Conservation (phyloP, 2,329 filamentous ascomycete species). For the Grosmannia serpens region DNA sequence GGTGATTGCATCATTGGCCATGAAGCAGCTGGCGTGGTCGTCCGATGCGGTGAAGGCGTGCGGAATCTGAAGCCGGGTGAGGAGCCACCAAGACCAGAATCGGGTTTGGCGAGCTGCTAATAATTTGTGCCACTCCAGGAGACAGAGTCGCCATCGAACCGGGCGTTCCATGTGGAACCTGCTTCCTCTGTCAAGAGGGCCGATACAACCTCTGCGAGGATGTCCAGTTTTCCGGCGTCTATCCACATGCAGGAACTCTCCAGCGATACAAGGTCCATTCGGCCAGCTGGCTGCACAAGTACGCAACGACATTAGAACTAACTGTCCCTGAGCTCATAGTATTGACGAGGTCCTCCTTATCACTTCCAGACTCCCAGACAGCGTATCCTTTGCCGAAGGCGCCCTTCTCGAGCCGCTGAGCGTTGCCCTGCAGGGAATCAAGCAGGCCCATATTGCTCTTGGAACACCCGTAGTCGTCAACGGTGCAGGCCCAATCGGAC, state of each 20-base stretch:
- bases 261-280: conserved; percentile 51
- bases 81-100: too few species aligned
- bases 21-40: conserved; percentile 49
- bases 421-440: conserved; percentile 51
- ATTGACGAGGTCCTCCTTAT: too few species aligned
- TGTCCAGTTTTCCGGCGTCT: conserved; percentile 50
- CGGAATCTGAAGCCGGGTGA: conserved; percentile 34
- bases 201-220: conserved; percentile 54
- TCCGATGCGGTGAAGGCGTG: conserved; percentile 45
- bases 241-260: conserved; percentile 48
- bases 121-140: too few species aligned
- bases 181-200: conserved; percentile 47
- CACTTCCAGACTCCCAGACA: conserved; percentile 34
- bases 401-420: conserved; percentile 54
- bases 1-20: conserved; percentile 55
- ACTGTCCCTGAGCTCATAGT: too few species aligned
- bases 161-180: conserved; percentile 49
- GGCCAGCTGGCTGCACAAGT: conserved; percentile 47
- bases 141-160: conserved; percentile 58
- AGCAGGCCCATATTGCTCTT: conserved; percentile 37
- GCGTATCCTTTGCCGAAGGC: conserved; percentile 44
- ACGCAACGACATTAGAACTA: too few species aligned
- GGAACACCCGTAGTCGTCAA: conserved; percentile 45
- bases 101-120: too few species aligned
- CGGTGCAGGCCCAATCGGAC: conserved; percentile 52